A percentile compares a stretch with the other conserved stretches of the same genome.
phyloP scores from a whole-genome alignment of 148 eudicot genomes.

The Amaranthus hypochondriacus region DNA sequence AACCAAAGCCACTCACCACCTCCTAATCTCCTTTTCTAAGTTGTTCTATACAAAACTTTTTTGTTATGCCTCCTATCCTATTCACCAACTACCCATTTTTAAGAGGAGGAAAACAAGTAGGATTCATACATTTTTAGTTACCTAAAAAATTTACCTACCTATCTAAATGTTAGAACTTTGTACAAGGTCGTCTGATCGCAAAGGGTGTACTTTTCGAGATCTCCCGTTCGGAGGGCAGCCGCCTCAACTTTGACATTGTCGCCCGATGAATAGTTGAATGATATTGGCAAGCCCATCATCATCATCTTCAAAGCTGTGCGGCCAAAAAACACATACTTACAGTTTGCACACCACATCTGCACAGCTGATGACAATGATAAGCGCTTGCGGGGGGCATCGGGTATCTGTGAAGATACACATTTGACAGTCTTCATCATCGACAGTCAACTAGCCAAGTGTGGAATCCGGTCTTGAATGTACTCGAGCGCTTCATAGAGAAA shows the following conservation, averaged over 20 bases:
- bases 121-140: constrained; percentile 23
- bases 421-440: constrained; percentile 13
- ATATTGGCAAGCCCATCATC: background rate
- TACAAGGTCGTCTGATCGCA: constrained; percentile 27
- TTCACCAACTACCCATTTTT: constrained; percentile 12
- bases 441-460: constrained; percentile 3
- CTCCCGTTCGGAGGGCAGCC: constrained; percentile 11
- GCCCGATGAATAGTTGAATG: background rate
- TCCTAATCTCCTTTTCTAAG: constrained; percentile 17
- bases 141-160: constrained; percentile 30
- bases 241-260: background rate
- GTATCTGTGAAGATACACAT: constrained; percentile 7
- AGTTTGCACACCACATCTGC: constrained; percentile 18
- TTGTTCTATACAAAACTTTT: constrained; percentile 32
- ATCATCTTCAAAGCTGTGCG: constrained; percentile 7
- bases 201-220: constrained; percentile 9
- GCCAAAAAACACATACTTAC: background rate
- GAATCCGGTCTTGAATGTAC: constrained; percentile 20
- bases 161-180: constrained; percentile 36
- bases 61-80: constrained; percentile 22
- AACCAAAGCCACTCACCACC: constrained; percentile 21
- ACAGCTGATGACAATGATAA: background rate
- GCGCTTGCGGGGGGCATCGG: background rate
- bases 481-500: constrained; percentile 20
- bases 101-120: background rate